These are phyloP conservation scores for Diospyros kaki DNA, from an alignment of 148 eudicot genomes.

Conservation along the genomic window DNA sequence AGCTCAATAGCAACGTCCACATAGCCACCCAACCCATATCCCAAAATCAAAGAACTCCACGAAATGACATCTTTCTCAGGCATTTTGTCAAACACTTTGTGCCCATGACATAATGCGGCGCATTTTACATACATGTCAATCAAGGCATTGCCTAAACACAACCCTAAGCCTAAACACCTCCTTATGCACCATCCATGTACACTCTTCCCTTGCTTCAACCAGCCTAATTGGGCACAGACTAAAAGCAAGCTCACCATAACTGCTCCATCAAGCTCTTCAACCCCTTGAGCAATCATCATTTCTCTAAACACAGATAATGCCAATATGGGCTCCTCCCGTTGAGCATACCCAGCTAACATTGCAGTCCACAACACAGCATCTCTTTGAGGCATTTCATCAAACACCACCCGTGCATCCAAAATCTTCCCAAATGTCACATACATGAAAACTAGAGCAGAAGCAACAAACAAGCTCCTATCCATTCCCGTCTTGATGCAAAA, in stretches of 20 bases:
- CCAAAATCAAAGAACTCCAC: slow-evolving; percentile 11
- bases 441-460: slow-evolving; percentile 11
- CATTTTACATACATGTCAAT: slow-evolving; percentile 10
- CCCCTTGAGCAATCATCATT: background rate
- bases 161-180: background rate
- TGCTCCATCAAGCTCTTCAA: slow-evolving; percentile 12
- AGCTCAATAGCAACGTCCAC: background rate
- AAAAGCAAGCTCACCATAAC: slow-evolving; percentile 15
- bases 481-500: background rate
- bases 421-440: background rate
- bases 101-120: background rate
- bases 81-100: background rate
- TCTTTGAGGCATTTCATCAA: slow-evolving; percentile 10
- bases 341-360: slow-evolving; percentile 17
- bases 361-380: slow-evolving; percentile 13
- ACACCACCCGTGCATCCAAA: slow-evolving; percentile 7
- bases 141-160: slow-evolving; percentile 8
- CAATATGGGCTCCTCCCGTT: slow-evolving; percentile 5
- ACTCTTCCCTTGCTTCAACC: slow-evolving; percentile 17
- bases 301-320: slow-evolving; percentile 3
- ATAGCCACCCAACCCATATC: slow-evolving; percentile 7
- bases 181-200: slow-evolving; percentile 14
- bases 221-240: slow-evolving; percentile 1
- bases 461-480: slow-evolving; percentile 10
- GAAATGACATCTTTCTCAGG: slow-evolving; percentile 9